phyloP scores from a whole-genome alignment of 345 rosid genomes.

The Boechera retrofracta region DNA sequence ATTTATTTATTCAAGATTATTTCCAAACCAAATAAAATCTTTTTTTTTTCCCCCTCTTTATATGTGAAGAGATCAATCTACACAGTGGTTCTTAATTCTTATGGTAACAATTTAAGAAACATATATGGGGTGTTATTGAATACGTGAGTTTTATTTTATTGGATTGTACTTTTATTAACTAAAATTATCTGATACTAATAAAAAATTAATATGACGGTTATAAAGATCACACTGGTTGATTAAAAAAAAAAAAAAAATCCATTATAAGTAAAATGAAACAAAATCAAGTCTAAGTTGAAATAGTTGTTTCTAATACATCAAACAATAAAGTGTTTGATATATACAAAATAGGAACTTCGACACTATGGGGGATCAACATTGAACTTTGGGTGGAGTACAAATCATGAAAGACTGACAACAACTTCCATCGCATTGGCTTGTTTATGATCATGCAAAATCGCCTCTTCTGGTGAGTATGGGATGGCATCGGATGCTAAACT shows the following conservation, averaged over 20 bases:
- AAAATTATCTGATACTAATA: too few species aligned
- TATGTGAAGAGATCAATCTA: neutral
- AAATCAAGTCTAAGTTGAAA: neutral
- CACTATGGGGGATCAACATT: conserved; percentile 25
- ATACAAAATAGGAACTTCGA: conserved; percentile 25
- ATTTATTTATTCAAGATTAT: neutral
- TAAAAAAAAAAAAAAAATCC: too few species aligned
- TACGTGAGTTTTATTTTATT: too few species aligned
- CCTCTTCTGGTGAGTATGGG: conserved; percentile 35
- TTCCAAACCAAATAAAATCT: conserved; percentile 22
- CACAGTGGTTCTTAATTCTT: conserved; percentile 21
- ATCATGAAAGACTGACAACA: conserved; percentile 42
- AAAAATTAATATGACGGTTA: too few species aligned
- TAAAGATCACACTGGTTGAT: too few species aligned
- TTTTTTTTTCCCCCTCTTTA: neutral
- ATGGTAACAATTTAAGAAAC: neutral
- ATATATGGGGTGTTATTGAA: neutral
- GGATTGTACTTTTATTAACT: too few species aligned
- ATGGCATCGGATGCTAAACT: conserved; percentile 31
- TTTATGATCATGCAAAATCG: conserved; percentile 7
- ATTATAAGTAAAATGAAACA: too few species aligned
- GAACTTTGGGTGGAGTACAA: conserved; percentile 42
- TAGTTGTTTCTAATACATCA: conserved; percentile 9
- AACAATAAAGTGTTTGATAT: conserved; percentile 25
- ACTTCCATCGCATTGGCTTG: conserved; percentile 12